Conservation (phyloP, 768 basidiomycete genomes). For the Coprinopsis cinerea region DNA sequence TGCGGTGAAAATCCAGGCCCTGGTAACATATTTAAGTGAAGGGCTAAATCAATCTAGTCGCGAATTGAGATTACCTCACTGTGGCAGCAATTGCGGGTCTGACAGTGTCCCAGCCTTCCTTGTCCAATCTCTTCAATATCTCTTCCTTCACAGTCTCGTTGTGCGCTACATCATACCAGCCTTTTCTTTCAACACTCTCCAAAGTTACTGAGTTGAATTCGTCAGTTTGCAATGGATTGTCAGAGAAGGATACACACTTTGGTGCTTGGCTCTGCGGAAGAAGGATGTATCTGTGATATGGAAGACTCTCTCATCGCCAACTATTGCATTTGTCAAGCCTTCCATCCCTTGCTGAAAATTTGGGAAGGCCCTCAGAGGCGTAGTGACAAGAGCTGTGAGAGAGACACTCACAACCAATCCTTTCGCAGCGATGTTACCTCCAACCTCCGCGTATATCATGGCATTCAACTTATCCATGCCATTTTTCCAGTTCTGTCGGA, state of each 20-base stretch:
- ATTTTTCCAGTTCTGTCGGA: too few relatives aligned
- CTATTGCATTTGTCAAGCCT: not conserved
- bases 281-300: not conserved
- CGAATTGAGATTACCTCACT: not conserved
- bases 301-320: constrained; percentile 2
- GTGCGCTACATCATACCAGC: not conserved
- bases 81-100: constrained; percentile 2
- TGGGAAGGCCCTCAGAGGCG: too few relatives aligned
- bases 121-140: not conserved
- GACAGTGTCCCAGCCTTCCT: not conserved
- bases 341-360: too few relatives aligned
- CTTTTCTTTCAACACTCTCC: not conserved
- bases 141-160: constrained; percentile 1
- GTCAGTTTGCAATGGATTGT: too few relatives aligned
- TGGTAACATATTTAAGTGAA: too few relatives aligned
- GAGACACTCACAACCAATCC: too few relatives aligned
- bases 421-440: too few relatives aligned
- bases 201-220: not conserved
- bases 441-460: too few relatives aligned
- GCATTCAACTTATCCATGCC: too few relatives aligned
- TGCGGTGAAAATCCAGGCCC: constrained; percentile 3
- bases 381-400: too few relatives aligned
- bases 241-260: too few relatives aligned
- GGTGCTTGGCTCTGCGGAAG: too few relatives aligned
- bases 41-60: not conserved